phyloP scores from a whole-genome alignment of 192 early-diverging fungal species.

The Phycomyces blakesleeanus region DNA sequence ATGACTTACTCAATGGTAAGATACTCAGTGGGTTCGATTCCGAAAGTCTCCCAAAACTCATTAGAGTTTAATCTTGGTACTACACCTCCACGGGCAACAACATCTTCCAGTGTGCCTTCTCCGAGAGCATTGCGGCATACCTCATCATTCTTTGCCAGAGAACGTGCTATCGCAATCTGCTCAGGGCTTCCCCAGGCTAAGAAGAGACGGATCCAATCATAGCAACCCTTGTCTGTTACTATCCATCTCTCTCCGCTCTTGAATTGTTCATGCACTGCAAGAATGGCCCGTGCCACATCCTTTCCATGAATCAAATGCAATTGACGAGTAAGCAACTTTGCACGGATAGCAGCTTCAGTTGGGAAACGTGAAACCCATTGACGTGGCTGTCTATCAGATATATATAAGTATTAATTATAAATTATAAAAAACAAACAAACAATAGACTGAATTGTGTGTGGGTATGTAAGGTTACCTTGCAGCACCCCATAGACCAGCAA shows the following conservation, averaged over 20 bases:
- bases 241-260: slow-evolving; percentile 48
- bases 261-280: slow-evolving; percentile 38
- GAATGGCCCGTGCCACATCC: slow-evolving; percentile 55
- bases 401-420: no score
- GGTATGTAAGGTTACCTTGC: no score
- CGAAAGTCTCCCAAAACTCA: slow-evolving; percentile 35
- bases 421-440: slow-evolving; percentile 2
- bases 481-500: slow-evolving; percentile 56
- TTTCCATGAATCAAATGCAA: slow-evolving; percentile 57
- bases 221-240: slow-evolving; percentile 48
- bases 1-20: slow-evolving; percentile 19
- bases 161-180: slow-evolving; percentile 14
- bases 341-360: slow-evolving; percentile 23
- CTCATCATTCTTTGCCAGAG: slow-evolving; percentile 19
- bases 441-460: no score
- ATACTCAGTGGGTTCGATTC: slow-evolving; percentile 23
- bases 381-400: slow-evolving; percentile 39
- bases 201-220: slow-evolving; percentile 50
- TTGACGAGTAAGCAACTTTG: slow-evolving; percentile 32
- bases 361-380: slow-evolving; percentile 55
- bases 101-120: slow-evolving; percentile 11
- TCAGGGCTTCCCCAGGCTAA: slow-evolving; percentile 23
- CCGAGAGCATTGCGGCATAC: slow-evolving; percentile 16
- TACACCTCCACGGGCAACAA: slow-evolving; percentile 17
- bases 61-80: slow-evolving; percentile 25